phyloP scores from a whole-genome alignment of 2,329 filamentous ascomycete genomes.

The Clonostachys rosea region DNA sequence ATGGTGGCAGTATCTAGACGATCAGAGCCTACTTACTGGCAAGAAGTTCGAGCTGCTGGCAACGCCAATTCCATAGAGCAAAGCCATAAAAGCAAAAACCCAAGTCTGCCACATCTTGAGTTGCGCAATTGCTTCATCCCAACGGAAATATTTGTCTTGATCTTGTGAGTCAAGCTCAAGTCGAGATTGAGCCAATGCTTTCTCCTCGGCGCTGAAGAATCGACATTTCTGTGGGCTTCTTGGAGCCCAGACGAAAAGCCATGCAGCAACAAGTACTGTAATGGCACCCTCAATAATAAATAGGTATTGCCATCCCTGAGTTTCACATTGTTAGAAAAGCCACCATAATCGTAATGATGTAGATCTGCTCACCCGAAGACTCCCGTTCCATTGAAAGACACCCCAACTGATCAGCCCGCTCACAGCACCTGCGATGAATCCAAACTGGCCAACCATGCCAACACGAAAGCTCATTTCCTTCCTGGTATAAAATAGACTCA shows the following conservation, averaged over 20 bases:
- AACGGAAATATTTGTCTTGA: conserved; percentile 10
- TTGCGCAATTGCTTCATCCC: conserved; percentile 12
- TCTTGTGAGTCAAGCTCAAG: conserved; percentile 14
- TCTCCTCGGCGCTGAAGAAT: conserved; percentile 14
- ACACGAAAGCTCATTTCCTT: conserved; percentile 17
- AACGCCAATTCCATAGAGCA: conserved; percentile 15
- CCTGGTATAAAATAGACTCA: conserved; percentile 31
- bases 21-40: conserved; percentile 4
- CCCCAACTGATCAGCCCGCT: conserved; percentile 15
- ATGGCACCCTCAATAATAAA: conserved; percentile 18
- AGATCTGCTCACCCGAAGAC: conserved; percentile 4
- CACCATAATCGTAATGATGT: too few species aligned
- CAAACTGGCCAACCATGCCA: conserved; percentile 9
- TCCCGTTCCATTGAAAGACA: conserved; percentile 13
- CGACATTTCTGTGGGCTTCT: conserved; percentile 11
- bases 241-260: conserved; percentile 11
- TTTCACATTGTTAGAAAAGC: neutral
- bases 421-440: conserved; percentile 15
- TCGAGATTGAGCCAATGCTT: conserved; percentile 12
- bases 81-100: conserved; percentile 13
- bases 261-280: conserved; percentile 10
- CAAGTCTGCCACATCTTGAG: conserved; percentile 13
- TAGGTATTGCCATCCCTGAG: conserved; percentile 16
- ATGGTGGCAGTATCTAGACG: too few species aligned
- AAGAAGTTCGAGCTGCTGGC: conserved; percentile 16